These are phyloP conservation scores for Chlorella sp. DNA, from an alignment of 139 green algal species.

Conservation along the genomic window DNA sequence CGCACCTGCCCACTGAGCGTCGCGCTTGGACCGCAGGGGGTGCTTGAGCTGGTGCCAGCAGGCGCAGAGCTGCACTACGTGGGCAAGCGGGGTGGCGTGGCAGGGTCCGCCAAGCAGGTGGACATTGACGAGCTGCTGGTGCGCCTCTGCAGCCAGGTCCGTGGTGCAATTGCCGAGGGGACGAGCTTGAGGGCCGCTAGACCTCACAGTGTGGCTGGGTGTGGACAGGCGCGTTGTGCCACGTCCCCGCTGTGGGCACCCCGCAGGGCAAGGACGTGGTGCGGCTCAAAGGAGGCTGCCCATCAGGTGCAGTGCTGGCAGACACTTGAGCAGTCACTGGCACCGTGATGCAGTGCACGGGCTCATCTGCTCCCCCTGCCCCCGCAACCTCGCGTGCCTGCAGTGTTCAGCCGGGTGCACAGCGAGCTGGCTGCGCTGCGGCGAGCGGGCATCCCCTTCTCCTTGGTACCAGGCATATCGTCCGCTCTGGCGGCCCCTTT, in stretches of 20 bases:
- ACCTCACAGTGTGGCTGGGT: no score
- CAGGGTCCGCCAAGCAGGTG: slow-evolving; percentile 38
- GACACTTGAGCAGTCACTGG: background rate
- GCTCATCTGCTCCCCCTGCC: no score
- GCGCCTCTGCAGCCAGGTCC: slow-evolving; percentile 26
- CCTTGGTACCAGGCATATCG: slow-evolving; percentile 67
- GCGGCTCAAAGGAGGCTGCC: slow-evolving; percentile 64
- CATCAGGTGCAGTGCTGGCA: slow-evolving; percentile 4
- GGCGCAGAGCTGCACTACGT: slow-evolving; percentile 39
- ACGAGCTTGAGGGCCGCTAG: background rate
- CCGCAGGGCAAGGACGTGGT: slow-evolving; percentile 48
- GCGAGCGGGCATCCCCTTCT: slow-evolving; percentile 25
- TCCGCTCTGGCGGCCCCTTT: slow-evolving; percentile 60
- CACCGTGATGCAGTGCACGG: no score
- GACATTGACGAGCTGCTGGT: slow-evolving; percentile 59
- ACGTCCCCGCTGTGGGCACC: no score
- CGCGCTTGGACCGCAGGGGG: slow-evolving; percentile 29
- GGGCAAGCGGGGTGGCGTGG: slow-evolving; percentile 53
- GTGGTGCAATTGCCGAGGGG: background rate
- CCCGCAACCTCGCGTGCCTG: no score
- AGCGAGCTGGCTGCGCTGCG: slow-evolving; percentile 42
- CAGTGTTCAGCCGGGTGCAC: slow-evolving; percentile 41
- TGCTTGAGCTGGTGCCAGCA: slow-evolving; percentile 23
- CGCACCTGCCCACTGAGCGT: no score
- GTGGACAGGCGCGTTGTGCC: no score